Conservation (phyloP, 1,284 basidiomycete genomes). For the Irpex rosettiformis region DNA sequence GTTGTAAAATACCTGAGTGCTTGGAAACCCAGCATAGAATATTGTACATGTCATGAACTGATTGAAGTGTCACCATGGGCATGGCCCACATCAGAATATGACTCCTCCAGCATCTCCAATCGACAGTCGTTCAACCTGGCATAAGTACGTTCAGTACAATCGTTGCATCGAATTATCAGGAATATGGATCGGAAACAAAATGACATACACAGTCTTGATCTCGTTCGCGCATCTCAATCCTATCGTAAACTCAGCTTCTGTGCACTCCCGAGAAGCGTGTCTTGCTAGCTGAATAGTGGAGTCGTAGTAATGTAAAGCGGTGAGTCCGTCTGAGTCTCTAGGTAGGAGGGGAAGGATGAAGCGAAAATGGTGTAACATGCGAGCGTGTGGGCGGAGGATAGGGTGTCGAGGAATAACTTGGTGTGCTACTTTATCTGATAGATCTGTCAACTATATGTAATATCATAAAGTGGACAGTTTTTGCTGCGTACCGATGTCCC, state of each 20-base stretch:
- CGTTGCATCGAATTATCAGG: background rate
- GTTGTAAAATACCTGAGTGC: background rate
- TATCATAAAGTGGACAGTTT: background rate
- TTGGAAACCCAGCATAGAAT: background rate
- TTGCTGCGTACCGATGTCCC: conserved; percentile 62
- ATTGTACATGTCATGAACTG: background rate
- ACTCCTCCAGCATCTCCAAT: conserved; percentile 57
- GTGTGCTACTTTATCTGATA: conserved; percentile 59
- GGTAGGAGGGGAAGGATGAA: conserved; percentile 66
- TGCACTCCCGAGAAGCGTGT: conserved; percentile 59
- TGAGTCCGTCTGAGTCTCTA: conserved; percentile 56
- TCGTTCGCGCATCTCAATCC: conserved; percentile 63
- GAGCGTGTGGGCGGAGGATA: conserved; percentile 55
- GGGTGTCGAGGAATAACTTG: conserved; percentile 63
- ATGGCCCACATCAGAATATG: conserved; percentile 37
- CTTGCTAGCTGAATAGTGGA: conserved; percentile 75
- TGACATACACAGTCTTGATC: conserved; percentile 52
- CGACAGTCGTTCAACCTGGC: conserved; percentile 57
- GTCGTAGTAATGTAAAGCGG: conserved; percentile 71
- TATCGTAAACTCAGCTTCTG: conserved; percentile 64
- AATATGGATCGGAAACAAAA: background rate
- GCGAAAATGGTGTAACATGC: conserved; percentile 72
- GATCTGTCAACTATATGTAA: too few relatives aligned
- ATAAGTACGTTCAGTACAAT: background rate
- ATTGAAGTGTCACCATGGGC: background rate